Base-by-base conservation (phyloP, 2,329 filamentous ascomycete genomes). In the Pyrenochaeta sp. region DNA sequence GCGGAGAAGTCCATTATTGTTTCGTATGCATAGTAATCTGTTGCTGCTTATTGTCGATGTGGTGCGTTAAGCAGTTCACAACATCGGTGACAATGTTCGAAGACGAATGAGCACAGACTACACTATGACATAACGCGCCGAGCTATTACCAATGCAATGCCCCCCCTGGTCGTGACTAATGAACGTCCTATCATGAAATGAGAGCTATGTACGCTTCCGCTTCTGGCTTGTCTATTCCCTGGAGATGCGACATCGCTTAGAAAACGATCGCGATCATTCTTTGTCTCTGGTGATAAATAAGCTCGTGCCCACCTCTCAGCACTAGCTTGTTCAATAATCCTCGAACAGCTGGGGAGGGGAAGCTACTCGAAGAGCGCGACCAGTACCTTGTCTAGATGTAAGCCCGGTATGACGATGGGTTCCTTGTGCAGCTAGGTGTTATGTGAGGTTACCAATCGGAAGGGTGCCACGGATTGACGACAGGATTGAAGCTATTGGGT, bases 1-100 rank as follows among this genome's bases (percentile, higher is more conserved):
- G 60, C 66, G 45, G 69, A 72, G 50, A 73, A 69, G 15, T 68
- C 62, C 65, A 68, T 68, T 45, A 46, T 60, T 12, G 46, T 21
- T 11, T 27, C 32, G 40, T 49, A 41, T 47, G 44, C 44, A 52
- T 41, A 54, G 47, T 51, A 49, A 41, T 35, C 37, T 23, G 33
- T 18, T 30, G 32, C 41, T 33, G 37, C 44, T 57, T 55, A 50
- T 10, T 33, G 36, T 49, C 32, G 45, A 37, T 40, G 23, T 42
- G 7, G 14, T 30, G n/a, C 9, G 7, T 42, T 42, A 11, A 42
- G 7, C 7, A 42, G 15, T 30, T 17, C 21, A 42, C n/a, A n/a
- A 27, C 23, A 14, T 30, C 23, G 23, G 23, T 15, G 21, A n/a
- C 12, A 42, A 15, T 29, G n/a, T 42, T 12, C 23, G 39, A 14